These are phyloP conservation scores for Tubosaeta sp. DNA, from an alignment of 768 basidiomycete genomes.

Conservation along the genomic window DNA sequence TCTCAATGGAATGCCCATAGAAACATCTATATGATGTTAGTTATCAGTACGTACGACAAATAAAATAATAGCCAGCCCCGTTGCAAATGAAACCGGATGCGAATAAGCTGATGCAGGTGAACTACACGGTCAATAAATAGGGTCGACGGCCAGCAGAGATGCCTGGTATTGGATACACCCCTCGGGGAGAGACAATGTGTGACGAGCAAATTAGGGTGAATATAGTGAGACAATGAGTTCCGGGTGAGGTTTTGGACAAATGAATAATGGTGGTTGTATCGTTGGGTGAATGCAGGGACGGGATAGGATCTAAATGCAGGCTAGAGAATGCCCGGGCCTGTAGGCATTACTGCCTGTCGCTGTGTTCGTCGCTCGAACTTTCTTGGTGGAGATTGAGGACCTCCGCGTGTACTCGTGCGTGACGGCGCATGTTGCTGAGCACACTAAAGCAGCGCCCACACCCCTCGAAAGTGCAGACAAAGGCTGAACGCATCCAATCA, in stretches of 20 bases:
- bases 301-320: slow-evolving; percentile 7
- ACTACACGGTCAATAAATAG: slow-evolving; percentile 15
- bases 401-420: slow-evolving; percentile 66
- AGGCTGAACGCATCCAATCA: slow-evolving; percentile 44
- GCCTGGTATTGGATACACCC: slow-evolving; percentile 16
- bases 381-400: slow-evolving; percentile 33
- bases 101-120: slow-evolving; percentile 12
- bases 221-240: slow-evolving; percentile 8
- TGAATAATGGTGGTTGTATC: slow-evolving; percentile 5
- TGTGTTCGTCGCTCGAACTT: slow-evolving; percentile 43
- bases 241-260: neutral
- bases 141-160: neutral
- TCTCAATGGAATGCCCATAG: neutral
- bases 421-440: slow-evolving; percentile 85
- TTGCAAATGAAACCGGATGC: slow-evolving; percentile 7
- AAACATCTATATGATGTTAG: slow-evolving; percentile 14
- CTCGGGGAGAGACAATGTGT: slow-evolving; percentile 4
- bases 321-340: slow-evolving; percentile 13
- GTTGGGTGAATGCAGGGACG: slow-evolving; percentile 4
- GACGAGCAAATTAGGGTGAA: neutral
- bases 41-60: slow-evolving; percentile 10
- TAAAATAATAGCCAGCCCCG: slow-evolving; percentile 13
- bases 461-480: slow-evolving; percentile 66
- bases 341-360: slow-evolving; percentile 32
- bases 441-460: slow-evolving; percentile 84